Base-by-base conservation (phyloP, 331 rosid species). In the Telfairia occidentalis region DNA sequence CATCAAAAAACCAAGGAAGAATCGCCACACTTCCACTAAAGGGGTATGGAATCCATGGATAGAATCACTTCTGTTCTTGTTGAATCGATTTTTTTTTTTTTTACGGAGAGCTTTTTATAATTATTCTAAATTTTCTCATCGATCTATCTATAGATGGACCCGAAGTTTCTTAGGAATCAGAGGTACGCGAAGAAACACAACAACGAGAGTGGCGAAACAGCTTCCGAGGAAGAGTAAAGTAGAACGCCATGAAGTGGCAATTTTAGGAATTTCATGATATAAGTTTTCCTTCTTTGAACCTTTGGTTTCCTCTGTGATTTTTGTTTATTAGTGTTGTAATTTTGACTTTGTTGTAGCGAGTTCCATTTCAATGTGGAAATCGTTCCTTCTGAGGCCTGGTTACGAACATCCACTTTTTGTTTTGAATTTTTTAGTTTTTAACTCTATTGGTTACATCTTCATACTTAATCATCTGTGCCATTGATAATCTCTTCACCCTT, bases 171-270 rank as follows among this genome's bases (percentile, higher is more conserved):
- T 86, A 90, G 97, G 92, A 95, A 95, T 90, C 97, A 95, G 85
- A 92, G 99, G 99, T 95, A 95, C 43, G 99, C 99, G 0, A 90
- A 97, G 92, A 95, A 95, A 87, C 99, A 95, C 75, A 90, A 95
- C 90, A 86, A 79, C 35, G 87, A 92, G 83, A 81, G 15, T 54
- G 92, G 70, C 1, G 97, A 90, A 64, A 10, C 81, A 0, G 86
- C 76, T 23, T 16, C 85, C 0, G 98, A 80, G 16, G 92, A 92
- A 82, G 94, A 95, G 85, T 95, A 84, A 86, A 79, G 0, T 69
- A 69, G 54, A 12, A 43, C 19, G 74, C 65, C 45, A 18, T 72
- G 46, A 12, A 23, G 45, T 15, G 24, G 24, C 6, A 21, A 50
- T 26, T 73, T 34, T n/a, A 73, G 34, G 74, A 37, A 42, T 67